Percentiles rank a stretch among this genome's conserved stretches.
Conservation (phyloP, 176 grass and related monocot genomes). For the Rhynchospora tenuis region DNA sequence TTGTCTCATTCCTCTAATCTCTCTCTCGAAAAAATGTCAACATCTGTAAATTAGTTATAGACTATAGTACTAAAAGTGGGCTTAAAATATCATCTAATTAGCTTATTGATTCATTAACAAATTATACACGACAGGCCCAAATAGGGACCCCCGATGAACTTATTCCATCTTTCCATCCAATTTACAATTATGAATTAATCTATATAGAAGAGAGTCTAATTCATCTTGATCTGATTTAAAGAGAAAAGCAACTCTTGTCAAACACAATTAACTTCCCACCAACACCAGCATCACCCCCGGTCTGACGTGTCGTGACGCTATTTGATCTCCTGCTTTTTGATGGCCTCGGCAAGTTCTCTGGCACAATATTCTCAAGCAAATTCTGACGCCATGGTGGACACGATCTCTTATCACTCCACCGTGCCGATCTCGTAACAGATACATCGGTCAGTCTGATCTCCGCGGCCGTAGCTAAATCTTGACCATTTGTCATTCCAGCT, state of each 20-base stretch:
- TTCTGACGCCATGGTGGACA: conserved; percentile 79
- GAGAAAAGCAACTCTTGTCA: conserved; percentile 55
- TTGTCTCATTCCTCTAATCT: background rate
- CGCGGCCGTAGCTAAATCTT: background rate
- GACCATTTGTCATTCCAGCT: background rate
- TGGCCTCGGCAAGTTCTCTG: conserved; percentile 84
- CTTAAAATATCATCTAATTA: background rate
- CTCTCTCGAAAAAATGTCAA: conserved; percentile 6
- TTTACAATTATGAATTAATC: conserved; percentile 9
- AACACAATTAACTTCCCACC: conserved; percentile 18
- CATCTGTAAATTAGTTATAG: background rate
- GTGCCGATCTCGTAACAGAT: background rate
- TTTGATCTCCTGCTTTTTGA: conserved; percentile 41
- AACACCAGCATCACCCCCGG: background rate
- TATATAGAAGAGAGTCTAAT: background rate
- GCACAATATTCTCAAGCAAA: conserved; percentile 76
- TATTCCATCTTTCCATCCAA: background rate
- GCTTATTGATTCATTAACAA: background rate
- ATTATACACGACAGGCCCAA: background rate
- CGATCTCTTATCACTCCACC: conserved; percentile 80
- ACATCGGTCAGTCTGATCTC: conserved; percentile 11
- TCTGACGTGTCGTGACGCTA: conserved; percentile 18
- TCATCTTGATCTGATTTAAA: conserved; percentile 11
- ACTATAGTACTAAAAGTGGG: background rate
- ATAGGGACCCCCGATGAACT: background rate